These are phyloP conservation scores for Taphrina flavorubra DNA, from an alignment of 1,139 yeast genomes.

Conservation along the genomic window DNA sequence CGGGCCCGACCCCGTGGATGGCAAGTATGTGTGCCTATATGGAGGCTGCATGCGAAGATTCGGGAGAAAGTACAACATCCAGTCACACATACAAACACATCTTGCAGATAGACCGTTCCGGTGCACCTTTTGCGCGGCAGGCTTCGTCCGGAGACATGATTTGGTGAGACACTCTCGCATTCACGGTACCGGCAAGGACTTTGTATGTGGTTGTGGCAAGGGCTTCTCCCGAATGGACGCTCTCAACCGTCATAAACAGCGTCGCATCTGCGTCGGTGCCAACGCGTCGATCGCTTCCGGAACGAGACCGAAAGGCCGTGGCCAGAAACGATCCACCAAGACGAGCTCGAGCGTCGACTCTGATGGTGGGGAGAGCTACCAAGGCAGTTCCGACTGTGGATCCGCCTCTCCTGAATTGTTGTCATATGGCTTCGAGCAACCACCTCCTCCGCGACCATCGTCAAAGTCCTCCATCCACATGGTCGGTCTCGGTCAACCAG, in stretches of 20 bases:
- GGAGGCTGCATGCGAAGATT: conserved; percentile 83
- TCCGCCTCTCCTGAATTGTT: conserved; percentile 14
- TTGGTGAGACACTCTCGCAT: conserved; percentile 87
- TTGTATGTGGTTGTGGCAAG: conserved; percentile 87
- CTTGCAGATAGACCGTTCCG: conserved; percentile 85
- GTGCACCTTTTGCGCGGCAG: conserved; percentile 65
- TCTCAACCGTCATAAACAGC: conserved; percentile 73
- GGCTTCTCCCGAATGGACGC: conserved; percentile 91
- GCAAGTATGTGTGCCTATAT: conserved; percentile 71
- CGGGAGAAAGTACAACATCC: conserved; percentile 87
- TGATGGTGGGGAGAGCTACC: conserved; percentile 2
- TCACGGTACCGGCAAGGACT: conserved; percentile 72
- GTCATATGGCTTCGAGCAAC: conserved; percentile 1
- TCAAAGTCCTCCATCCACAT: not conserved
- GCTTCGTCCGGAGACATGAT: conserved; percentile 90
- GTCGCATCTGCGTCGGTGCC: conserved; percentile 74
- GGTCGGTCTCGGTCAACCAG: conserved; percentile 4
- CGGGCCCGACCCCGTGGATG: conserved; percentile 75
- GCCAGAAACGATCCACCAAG: not conserved
- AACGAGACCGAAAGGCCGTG: not conserved
- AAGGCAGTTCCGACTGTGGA: conserved; percentile 16
- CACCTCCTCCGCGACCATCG: not conserved
- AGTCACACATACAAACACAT: conserved; percentile 97
- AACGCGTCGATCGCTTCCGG: not conserved
- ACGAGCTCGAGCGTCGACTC: conserved; percentile 17